Conservation (phyloP, 1,139 yeast genomes). For the Cylindricascospora bacillispora region DNA sequence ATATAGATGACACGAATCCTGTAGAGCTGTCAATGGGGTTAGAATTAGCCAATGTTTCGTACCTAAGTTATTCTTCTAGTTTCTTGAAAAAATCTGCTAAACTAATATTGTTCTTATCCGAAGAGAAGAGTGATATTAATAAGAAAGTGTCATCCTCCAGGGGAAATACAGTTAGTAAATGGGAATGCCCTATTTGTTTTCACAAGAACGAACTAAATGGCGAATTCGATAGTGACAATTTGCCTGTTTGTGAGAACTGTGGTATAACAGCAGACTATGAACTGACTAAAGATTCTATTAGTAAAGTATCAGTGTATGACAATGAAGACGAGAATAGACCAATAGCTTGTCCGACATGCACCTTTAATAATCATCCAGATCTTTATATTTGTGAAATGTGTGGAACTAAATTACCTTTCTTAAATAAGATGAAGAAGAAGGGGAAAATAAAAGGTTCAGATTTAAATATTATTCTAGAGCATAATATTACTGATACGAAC, state of each 20-base stretch:
- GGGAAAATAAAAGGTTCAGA: slow-evolving; percentile 19
- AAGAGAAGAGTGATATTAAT: no score
- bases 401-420: slow-evolving; percentile 44
- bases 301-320: slow-evolving; percentile 4
- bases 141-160: slow-evolving; percentile 1
- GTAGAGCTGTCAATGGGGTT: slow-evolving; percentile 37
- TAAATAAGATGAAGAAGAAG: slow-evolving; percentile 11
- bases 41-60: slow-evolving; percentile 34
- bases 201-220: slow-evolving; percentile 42
- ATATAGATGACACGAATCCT: slow-evolving; percentile 43
- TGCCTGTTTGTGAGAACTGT: slow-evolving; percentile 61
- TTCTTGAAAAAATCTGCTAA: slow-evolving; percentile 75
- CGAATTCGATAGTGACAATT: slow-evolving; percentile 25
- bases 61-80: slow-evolving; percentile 40
- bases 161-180: slow-evolving; percentile 23
- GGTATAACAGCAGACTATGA: slow-evolving; percentile 45
- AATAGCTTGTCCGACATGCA: slow-evolving; percentile 73
- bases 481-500: slow-evolving; percentile 3
- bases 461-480: slow-evolving; percentile 21
- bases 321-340: slow-evolving; percentile 27
- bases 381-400: slow-evolving; percentile 77
- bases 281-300: slow-evolving; percentile 23
- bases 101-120: slow-evolving; percentile 33
- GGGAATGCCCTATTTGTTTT: slow-evolving; percentile 83
- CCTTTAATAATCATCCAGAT: slow-evolving; percentile 75